Percentiles rank a stretch among this genome's conserved stretches.
These are phyloP conservation scores for Xerophyta viscosa DNA, from an alignment of 106 monocot genomes.

Conservation along the genomic window DNA sequence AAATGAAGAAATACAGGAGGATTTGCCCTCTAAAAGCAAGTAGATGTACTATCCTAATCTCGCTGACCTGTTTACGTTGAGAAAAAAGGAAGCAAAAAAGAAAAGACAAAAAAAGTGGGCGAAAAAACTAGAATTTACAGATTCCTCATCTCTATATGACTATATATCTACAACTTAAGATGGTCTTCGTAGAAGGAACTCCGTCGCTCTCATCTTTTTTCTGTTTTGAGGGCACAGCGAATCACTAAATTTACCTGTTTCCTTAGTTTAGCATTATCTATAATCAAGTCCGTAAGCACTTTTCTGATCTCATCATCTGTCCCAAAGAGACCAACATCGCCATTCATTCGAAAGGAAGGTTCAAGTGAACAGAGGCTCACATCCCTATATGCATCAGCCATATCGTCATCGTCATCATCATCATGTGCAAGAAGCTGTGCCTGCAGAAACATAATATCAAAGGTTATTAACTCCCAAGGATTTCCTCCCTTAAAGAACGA, in stretches of 20 bases:
- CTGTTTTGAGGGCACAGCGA: constrained; percentile 43
- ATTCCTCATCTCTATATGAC: constrained; percentile 1
- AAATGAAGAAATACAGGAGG: too few species aligned
- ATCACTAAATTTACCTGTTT: constrained; percentile 62
- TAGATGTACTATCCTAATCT: too few species aligned
- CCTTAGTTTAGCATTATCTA: constrained; percentile 76
- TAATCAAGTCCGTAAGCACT: constrained; percentile 38
- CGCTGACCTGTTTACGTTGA: too few species aligned
- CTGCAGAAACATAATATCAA: too few species aligned
- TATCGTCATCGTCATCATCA: too few species aligned
- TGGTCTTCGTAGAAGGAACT: constrained; percentile 27
- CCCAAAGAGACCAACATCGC: constrained; percentile 22
- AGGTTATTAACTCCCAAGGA: too few species aligned
- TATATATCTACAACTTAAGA: constrained; percentile 52
- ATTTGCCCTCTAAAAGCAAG: too few species aligned
- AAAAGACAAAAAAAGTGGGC: too few species aligned
- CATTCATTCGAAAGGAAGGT: constrained; percentile 11
- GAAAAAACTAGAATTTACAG: constrained; percentile 32
- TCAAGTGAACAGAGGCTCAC: constrained; percentile 14
- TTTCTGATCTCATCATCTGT: constrained; percentile 50
- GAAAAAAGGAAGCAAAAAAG: too few species aligned
- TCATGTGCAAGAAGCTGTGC: constrained; percentile 77
- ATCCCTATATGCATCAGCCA: constrained; percentile 8
- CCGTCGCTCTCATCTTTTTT: constrained; percentile 40
- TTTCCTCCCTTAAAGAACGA: too few species aligned